A percentile compares a stretch with the other conserved stretches of the same genome.
Evolutionary conservation across 257 asterid species (phyloP).

Genomic region (Handroanthus guayacan): DNA sequence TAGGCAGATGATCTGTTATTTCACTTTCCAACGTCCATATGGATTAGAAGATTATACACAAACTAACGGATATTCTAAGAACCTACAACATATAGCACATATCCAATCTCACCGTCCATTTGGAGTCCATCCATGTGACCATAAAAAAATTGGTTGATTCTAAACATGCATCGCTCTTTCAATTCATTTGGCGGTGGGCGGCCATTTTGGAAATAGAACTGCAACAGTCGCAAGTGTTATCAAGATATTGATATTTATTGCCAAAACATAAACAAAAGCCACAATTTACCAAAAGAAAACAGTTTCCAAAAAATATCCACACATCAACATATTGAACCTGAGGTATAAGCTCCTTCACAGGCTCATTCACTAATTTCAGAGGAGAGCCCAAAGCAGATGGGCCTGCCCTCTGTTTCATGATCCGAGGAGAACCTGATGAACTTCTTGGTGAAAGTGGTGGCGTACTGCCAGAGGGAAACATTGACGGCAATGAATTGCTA

Average conservation of each 20-base stretch:
- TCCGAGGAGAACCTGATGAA: slow-evolving; percentile 95
- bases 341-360: slow-evolving; percentile 90
- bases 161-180: slow-evolving; percentile 91
- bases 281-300: slow-evolving; percentile 22
- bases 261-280: slow-evolving; percentile 19
- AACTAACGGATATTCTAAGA: slow-evolving; percentile 25
- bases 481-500: slow-evolving; percentile 86
- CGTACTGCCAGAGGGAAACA: slow-evolving; percentile 98
- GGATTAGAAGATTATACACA: slow-evolving; percentile 21
- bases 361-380: slow-evolving; percentile 81
- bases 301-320: slow-evolving; percentile 19
- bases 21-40: slow-evolving; percentile 27
- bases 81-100: slow-evolving; percentile 24
- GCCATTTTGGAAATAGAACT: slow-evolving; percentile 95
- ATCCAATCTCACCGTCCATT: slow-evolving; percentile 74
- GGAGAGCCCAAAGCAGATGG: slow-evolving; percentile 89
- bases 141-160: slow-evolving; percentile 94
- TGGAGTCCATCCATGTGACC: slow-evolving; percentile 93
- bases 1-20: neutral
- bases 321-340: slow-evolving; percentile 65
- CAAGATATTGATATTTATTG: slow-evolving; percentile 24
- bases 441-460: slow-evolving; percentile 99
- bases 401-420: slow-evolving; percentile 82
- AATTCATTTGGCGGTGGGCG: slow-evolving; percentile 92
- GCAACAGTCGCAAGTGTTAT: slow-evolving; percentile 44